Evolutionary conservation across 192 early-diverging fungal genomes (phyloP).

Genomic region (Backusella parvicylindrica): DNA sequence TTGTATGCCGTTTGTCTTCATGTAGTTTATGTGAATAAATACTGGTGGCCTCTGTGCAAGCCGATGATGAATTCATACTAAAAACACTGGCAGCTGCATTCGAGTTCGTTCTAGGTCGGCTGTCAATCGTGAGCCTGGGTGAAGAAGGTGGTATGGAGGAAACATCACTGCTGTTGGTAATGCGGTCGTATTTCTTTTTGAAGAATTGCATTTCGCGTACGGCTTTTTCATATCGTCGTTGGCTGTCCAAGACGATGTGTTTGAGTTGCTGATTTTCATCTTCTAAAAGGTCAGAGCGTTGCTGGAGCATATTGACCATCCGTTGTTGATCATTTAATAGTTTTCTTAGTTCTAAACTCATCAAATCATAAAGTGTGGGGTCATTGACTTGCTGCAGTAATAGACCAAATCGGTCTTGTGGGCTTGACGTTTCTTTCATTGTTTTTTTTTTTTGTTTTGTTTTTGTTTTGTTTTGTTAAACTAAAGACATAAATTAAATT

Average conservation of each 20-base stretch:
- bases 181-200: constrained; percentile 23
- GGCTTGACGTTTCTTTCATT: neutral
- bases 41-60: constrained; percentile 1
- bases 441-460: neutral
- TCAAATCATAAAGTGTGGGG: neutral
- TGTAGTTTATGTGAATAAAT: neutral
- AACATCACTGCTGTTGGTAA: neutral
- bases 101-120: constrained; percentile 1
- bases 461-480: neutral
- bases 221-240: constrained; percentile 36
- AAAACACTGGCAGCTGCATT: constrained; percentile 9
- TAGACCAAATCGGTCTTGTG: neutral
- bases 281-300: constrained; percentile 1
- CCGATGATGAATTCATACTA: constrained; percentile 3
- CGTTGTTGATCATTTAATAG: constrained; percentile 16
- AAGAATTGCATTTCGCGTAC: constrained; percentile 39
- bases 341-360: constrained; percentile 5
- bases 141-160: neutral
- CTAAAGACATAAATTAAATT: neutral
- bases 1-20: neutral
- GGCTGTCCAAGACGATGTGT: neutral
- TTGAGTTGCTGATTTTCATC: constrained; percentile 12
- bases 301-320: constrained; percentile 2
- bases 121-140: neutral
- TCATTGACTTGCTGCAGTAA: neutral